Base-by-base conservation (phyloP, 2,329 filamentous ascomycete genomes). In the Xylariaceae sp. region DNA sequence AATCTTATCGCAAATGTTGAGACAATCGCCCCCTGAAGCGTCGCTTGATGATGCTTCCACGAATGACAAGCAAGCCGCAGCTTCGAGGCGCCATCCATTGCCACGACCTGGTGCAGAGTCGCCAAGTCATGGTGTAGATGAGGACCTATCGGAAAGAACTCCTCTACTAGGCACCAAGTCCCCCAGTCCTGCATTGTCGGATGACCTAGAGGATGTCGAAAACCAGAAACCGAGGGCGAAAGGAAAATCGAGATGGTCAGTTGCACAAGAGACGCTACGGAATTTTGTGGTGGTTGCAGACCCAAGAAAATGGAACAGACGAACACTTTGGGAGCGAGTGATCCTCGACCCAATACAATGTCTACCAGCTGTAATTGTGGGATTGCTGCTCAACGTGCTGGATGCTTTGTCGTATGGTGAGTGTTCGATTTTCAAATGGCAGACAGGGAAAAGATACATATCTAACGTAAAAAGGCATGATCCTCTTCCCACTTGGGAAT, bases 401-500 rank as follows among this genome's bases (percentile, higher is more conserved):
- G 94, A 99, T 73, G 94, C 91, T 6, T 72, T 99, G 38, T 97
- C 92, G 2, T 99, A 99, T 63, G 94, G 88, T 79, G 63, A 36
- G 36, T 45, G 3, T 44, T 2, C 39, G 17, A 12, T 14, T 44
- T 11, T 27, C 22, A 4, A 27, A 27, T 27, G 7, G 4, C 7
- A 27, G 7, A 27, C 22, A 7, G 22, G 22, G 22, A 27, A 7
- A 27, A 27, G 7, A 27, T 7, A 27, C 22, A 27, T 7, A 27
- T 5, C 22, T 27, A 7, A 27, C 22, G 22, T 7, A 5, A 44
- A 36, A 51, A 85, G 83, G 89, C 60, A 94, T 95, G 87, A 96
- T 96, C 62, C 72, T 99, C 11, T 99, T 99, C 58, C 94, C 94
- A 0, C 77, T 99, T 0, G 91, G 92, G 6, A 87, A 89, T 55